phyloP scores from a whole-genome alignment of 2,329 filamentous ascomycete species.

The Tetracladium maxilliforme region DNA sequence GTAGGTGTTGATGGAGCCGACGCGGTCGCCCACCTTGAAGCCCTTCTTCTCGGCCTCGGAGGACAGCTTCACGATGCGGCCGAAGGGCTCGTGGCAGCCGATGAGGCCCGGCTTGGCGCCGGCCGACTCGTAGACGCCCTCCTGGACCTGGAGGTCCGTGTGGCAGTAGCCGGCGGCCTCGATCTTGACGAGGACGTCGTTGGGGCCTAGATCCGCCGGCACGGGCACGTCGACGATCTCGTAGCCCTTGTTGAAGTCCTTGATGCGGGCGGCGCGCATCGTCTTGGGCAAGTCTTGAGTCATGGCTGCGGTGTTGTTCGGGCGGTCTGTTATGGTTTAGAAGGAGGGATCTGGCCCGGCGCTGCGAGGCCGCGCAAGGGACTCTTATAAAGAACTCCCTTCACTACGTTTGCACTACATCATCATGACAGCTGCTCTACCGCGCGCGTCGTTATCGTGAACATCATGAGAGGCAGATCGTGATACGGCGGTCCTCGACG shows the following conservation, averaged over 20 bases:
- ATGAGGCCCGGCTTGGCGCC: not conserved
- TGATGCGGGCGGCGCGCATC: too few relatives aligned
- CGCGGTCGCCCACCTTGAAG: constrained; percentile 25
- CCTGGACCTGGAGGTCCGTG: constrained; percentile 30
- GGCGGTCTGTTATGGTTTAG: too few relatives aligned
- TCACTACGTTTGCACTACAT: too few relatives aligned
- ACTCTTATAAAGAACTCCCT: too few relatives aligned
- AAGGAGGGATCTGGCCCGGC: too few relatives aligned
- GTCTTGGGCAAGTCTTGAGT: too few relatives aligned
- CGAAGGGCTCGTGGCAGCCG: constrained; percentile 2
- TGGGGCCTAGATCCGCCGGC: constrained; percentile 24
- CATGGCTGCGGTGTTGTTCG: too few relatives aligned
- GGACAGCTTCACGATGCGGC: constrained; percentile 23
- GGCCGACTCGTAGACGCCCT: constrained; percentile 16
- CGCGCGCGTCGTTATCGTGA: too few relatives aligned
- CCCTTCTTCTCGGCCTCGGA: constrained; percentile 30
- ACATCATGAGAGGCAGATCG: too few relatives aligned
- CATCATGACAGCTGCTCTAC: too few relatives aligned
- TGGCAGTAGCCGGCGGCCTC: constrained; percentile 55
- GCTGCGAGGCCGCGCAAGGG: too few relatives aligned
- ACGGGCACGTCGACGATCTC: constrained; percentile 34
- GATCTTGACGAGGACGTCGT: constrained; percentile 46
- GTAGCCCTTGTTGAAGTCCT: constrained; percentile 40
- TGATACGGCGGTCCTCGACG: too few relatives aligned
- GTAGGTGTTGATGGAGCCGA: constrained; percentile 29